These are phyloP conservation scores for Lathyrus oleraceus DNA, from an alignment of 306 rosid genomes.

Conservation along the genomic window DNA sequence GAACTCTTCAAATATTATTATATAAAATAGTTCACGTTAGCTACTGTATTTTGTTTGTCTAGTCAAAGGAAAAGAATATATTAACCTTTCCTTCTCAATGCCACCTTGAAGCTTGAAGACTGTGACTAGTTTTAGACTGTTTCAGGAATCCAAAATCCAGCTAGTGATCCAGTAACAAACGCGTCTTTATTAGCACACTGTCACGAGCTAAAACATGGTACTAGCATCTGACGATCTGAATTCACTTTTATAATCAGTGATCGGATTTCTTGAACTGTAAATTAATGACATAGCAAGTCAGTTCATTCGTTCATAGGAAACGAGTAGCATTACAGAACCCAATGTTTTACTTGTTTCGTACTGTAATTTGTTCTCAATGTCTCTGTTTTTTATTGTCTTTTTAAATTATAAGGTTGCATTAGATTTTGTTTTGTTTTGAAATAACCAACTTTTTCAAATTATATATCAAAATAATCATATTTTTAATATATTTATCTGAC, in stretches of 20 bases:
- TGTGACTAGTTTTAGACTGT: background rate
- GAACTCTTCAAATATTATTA: background rate
- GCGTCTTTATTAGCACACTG: constrained; percentile 32
- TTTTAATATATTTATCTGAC: no score
- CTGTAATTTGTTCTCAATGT: background rate
- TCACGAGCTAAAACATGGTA: constrained; percentile 15
- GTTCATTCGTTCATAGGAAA: background rate
- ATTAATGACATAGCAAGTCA: background rate
- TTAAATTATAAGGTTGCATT: background rate
- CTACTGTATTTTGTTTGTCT: background rate
- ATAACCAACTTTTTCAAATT: no score
- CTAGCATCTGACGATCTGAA: background rate
- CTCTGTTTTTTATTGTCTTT: background rate
- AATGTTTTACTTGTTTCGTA: background rate
- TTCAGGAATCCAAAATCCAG: constrained; percentile 9
- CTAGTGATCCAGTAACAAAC: constrained; percentile 6
- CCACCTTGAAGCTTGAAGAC: constrained; percentile 1
- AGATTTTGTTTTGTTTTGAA: no score
- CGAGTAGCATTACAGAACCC: background rate
- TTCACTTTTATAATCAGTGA: background rate
- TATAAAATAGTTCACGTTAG: background rate
- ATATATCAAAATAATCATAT: no score
- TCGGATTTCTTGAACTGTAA: background rate
- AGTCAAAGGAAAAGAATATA: background rate
- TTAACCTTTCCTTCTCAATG: background rate